Evolutionary conservation across 1,284 basidiomycete genomes (phyloP).

Genomic region (Macrocystidia cucumis): DNA sequence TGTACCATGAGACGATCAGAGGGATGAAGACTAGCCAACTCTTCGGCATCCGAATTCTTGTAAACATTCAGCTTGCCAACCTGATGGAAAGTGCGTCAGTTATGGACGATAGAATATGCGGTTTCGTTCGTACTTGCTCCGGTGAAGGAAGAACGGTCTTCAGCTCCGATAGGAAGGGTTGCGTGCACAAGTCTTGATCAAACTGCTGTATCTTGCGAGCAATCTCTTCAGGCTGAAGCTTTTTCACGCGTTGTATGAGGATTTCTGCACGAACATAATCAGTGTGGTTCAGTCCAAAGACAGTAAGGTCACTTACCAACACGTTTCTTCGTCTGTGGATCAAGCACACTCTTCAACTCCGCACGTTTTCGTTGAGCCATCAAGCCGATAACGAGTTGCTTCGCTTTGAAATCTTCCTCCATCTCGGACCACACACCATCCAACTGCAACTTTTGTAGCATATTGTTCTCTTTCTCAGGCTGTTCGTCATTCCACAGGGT

Average conservation of each 20-base stretch:
- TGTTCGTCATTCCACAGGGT: conserved; percentile 81
- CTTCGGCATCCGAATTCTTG: conserved; percentile 80
- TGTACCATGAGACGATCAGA: conserved; percentile 97
- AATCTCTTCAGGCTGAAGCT: conserved; percentile 77
- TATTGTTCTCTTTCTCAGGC: conserved; percentile 63
- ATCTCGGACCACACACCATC: conserved; percentile 94
- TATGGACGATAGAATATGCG: conserved; percentile 4
- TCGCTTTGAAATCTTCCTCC: conserved; percentile 98
- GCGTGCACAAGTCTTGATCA: conserved; percentile 79
- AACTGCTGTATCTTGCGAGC: conserved; percentile 80
- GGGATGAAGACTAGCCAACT: conserved; percentile 84
- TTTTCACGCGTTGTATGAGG: conserved; percentile 81
- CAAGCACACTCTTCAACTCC: conserved; percentile 86
- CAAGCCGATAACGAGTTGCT: conserved; percentile 83
- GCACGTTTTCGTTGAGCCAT: conserved; percentile 78
- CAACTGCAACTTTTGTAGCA: conserved; percentile 70
- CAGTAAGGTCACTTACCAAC: conserved; percentile 53
- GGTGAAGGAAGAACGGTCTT: conserved; percentile 83
- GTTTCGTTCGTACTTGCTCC: conserved; percentile 55
- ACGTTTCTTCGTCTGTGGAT: conserved; percentile 84
- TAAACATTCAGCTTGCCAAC: conserved; percentile 91
- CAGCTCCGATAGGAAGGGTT: conserved; percentile 82
- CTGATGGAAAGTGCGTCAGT: conserved; percentile 25
- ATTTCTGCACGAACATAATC: conserved; percentile 56
- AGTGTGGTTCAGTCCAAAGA: too few species aligned